These are phyloP conservation scores for Magnolia kwangsiensis DNA, from an alignment of 164 flowering plant genomes.

Conservation along the genomic window DNA sequence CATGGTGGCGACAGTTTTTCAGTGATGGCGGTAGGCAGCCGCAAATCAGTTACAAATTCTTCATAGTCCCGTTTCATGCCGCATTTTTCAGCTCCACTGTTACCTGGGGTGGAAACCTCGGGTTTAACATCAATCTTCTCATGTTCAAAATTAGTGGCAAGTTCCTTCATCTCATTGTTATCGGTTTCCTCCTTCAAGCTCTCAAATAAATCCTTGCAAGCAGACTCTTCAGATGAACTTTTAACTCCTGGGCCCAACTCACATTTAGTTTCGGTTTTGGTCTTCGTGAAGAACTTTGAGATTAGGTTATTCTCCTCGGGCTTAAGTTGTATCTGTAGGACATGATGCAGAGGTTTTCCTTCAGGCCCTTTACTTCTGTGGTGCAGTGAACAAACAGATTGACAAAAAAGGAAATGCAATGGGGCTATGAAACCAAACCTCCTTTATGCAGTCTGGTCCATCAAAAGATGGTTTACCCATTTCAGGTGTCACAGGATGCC, in stretches of 20 bases:
- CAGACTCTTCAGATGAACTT: constrained; percentile 17
- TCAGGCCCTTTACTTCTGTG: background rate
- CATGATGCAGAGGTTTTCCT: background rate
- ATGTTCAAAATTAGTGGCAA: constrained; percentile 6
- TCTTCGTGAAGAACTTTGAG: constrained; percentile 58
- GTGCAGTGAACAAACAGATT: background rate
- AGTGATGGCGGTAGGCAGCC: constrained; percentile 11
- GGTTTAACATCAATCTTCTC: constrained; percentile 15
- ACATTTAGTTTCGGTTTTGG: constrained; percentile 24
- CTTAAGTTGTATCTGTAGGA: constrained; percentile 50
- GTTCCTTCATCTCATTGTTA: constrained; percentile 14
- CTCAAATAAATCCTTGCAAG: background rate
- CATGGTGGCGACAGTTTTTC: constrained; percentile 5
- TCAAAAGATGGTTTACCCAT: constrained; percentile 79
- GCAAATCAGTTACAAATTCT: constrained; percentile 25
- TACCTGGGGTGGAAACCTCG: background rate
- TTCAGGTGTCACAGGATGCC: constrained; percentile 85
- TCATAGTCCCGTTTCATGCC: constrained; percentile 38
- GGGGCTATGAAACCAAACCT: constrained; percentile 37
- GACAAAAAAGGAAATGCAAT: background rate
- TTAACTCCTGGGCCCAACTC: constrained; percentile 15
- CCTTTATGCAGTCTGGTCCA: constrained; percentile 83
- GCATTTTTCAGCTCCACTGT: constrained; percentile 17
- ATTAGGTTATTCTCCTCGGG: constrained; percentile 44
- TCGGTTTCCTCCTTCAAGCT: constrained; percentile 32